Base-by-base conservation (phyloP, 371 early-diverging fungal genomes). In the Smittium mucronatum region DNA sequence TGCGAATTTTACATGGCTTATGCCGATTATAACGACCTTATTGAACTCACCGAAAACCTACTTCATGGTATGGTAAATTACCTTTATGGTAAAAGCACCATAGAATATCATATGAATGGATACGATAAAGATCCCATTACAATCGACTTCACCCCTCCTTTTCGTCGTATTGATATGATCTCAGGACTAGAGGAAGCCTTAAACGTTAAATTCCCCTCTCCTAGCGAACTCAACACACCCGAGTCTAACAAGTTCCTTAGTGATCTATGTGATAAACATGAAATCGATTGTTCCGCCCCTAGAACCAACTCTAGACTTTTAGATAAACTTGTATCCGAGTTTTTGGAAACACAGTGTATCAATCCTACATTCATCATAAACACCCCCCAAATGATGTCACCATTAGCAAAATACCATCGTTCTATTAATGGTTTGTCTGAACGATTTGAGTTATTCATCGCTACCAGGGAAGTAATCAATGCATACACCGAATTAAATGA, bases 1-100 rank as follows among this genome's bases (percentile, higher is more conserved):
- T 95, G 93, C 76, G 99, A 99, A 84, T 97, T 98, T 83, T 99
- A 99, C 85, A 94, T 95, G 98, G 99, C 99, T 21, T 99, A 99
- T 81, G 98, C 99, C 47, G 99, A 99, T 83, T 88, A 94, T 83
- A 85, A 90, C 74, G 99, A 98, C 78, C 77, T 99, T 70, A 93
- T 98, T 90, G 85, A 92, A 57, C 89, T 98, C 78, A 97, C 98
- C 71, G 99, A 99, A 81, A 82, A 88, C 31, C 78, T 99, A 70
- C 61, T 99, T 5, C 87, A 88, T 65, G 90, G 93, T 69, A 89
- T 98, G 92, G 99, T 97, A 77, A 87, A 88, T 85, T 76, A 85
- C 64, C 78, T 99, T 70, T 92, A 89, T 72, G 97, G 97, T 68
- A 82, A 81, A 34, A 89, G 90, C 84, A 89, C 89, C 82, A 83